Conservation (phyloP, 257 asterid species). For the Avicennia marina region DNA sequence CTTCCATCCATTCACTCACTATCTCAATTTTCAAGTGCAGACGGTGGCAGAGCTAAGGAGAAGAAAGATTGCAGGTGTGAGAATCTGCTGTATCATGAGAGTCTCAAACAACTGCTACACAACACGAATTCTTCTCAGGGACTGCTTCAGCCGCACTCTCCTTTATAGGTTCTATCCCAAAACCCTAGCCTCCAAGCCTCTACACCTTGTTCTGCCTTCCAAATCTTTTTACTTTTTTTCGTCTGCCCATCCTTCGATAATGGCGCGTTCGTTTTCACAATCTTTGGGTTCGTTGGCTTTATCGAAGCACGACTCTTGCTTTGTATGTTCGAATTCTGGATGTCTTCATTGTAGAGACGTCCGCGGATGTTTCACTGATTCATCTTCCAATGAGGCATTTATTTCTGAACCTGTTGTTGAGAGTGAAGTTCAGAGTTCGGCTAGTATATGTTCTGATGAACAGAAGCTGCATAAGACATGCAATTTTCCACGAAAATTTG, state of each 20-base stretch:
- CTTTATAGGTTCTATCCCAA: no score
- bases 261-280: neutral
- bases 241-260: neutral
- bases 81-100: conserved; percentile 26
- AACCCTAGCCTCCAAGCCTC: no score
- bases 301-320: neutral
- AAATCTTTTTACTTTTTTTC: neutral
- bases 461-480: conserved; percentile 15
- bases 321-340: neutral
- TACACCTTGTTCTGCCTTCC: no score
- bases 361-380: conserved; percentile 18
- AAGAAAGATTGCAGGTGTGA: conserved; percentile 21
- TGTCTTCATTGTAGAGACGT: conserved; percentile 3
- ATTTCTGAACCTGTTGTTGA: conserved; percentile 15
- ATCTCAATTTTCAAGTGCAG: neutral
- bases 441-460: conserved; percentile 1
- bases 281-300: neutral
- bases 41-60: conserved; percentile 5
- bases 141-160: no score
- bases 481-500: conserved; percentile 12
- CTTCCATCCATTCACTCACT: no score
- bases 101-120: no score
- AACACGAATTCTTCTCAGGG: no score
- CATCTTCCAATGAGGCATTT: conserved; percentile 19
- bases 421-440: conserved; percentile 15